phyloP scores from a whole-genome alignment of 1,139 yeast species.

The Pichia sp. region DNA sequence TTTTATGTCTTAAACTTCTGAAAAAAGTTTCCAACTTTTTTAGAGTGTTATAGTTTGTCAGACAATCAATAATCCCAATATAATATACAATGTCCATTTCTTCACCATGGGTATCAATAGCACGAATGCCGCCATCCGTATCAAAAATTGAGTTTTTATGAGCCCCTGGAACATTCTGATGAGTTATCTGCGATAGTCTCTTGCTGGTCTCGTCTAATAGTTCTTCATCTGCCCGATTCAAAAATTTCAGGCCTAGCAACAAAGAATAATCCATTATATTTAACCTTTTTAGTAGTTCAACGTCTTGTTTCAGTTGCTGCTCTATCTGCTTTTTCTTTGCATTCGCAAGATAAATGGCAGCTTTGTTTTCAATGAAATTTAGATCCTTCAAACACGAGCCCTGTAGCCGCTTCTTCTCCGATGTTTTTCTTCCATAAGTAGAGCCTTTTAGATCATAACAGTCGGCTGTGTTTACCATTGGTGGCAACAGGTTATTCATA shows the following conservation, averaged over 20 bases:
- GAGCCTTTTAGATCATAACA: conserved; percentile 95
- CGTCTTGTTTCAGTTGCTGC: conserved; percentile 72
- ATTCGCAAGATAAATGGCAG: conserved; percentile 69
- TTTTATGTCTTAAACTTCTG: conserved; percentile 67
- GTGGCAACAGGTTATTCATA: conserved; percentile 96
- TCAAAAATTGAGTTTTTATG: conserved; percentile 20
- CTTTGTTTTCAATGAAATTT: conserved; percentile 73
- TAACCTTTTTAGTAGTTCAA: conserved; percentile 59
- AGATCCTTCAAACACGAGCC: conserved; percentile 69
- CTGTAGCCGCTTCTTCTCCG: conserved; percentile 27
- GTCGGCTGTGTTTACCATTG: conserved; percentile 80
- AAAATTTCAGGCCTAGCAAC: conserved; percentile 81
- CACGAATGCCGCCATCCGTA: conserved; percentile 70
- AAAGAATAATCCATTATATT: conserved; percentile 96
- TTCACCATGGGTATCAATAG: conserved; percentile 61
- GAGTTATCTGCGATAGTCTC: conserved; percentile 23
- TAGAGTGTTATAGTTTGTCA: conserved; percentile 75
- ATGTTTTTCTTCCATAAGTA: conserved; percentile 72
- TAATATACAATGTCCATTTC: conserved; percentile 75
- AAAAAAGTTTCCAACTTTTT: conserved; percentile 84
- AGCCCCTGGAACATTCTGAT: conserved; percentile 25
- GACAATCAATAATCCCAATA: conserved; percentile 89
- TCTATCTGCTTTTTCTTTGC: conserved; percentile 54
- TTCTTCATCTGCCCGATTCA: conserved; percentile 17
- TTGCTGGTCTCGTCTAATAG: conserved; percentile 23